phyloP scores from a whole-genome alignment of 2,329 filamentous ascomycete genomes.

The Apiospora hydei region DNA sequence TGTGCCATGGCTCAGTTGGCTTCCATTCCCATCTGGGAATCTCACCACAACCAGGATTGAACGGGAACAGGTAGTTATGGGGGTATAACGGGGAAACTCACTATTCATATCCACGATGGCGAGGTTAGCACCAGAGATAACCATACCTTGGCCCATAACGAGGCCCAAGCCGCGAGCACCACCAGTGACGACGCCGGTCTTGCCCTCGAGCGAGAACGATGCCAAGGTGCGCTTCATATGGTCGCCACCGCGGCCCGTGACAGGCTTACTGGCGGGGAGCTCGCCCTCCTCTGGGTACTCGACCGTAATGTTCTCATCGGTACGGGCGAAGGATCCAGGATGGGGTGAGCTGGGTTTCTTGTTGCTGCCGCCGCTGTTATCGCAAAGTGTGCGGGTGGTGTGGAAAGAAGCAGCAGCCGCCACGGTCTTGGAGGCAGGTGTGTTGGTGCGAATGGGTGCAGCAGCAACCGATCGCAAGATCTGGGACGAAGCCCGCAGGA shows the following conservation, averaged over 20 bases:
- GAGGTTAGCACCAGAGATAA: constrained; percentile 85
- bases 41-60: background rate
- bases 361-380: background rate
- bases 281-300: constrained; percentile 80
- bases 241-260: constrained; percentile 78
- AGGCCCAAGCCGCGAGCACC: constrained; percentile 88
- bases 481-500: constrained; percentile 34
- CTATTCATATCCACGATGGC: constrained; percentile 95
- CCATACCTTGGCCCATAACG: constrained; percentile 91
- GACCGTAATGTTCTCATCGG: constrained; percentile 78
- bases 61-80: background rate
- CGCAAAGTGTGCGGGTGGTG: background rate
- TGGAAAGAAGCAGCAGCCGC: background rate
- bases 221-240: constrained; percentile 87
- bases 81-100: constrained; percentile 52
- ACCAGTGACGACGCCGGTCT: constrained; percentile 86
- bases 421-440: background rate
- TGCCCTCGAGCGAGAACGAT: constrained; percentile 85
- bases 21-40: background rate
- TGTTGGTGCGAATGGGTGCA: background rate
- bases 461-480: constrained; percentile 13
- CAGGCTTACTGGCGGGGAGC: constrained; percentile 73
- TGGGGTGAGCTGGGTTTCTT: background rate
- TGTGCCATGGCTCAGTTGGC: no score
- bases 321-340: constrained; percentile 76